Percentiles rank a stretch among this genome's conserved stretches.
phyloP scores from a whole-genome alignment of 768 basidiomycete species.

The Filobasidium floriforme region DNA sequence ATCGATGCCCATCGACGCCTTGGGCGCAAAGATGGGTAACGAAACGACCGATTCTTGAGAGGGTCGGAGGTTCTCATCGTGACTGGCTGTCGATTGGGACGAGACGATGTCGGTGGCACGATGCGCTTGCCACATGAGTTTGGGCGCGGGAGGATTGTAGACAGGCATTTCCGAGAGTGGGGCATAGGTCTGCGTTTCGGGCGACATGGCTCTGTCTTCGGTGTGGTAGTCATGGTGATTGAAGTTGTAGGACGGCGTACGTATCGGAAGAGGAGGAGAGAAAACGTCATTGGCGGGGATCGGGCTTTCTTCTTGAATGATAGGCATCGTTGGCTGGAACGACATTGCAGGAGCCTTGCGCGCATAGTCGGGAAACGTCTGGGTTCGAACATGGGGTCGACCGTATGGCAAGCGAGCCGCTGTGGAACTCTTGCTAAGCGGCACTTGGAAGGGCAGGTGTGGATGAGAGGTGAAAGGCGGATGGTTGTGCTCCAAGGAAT shows the following conservation, averaged over 20 bases:
- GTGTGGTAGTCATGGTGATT: too few relatives aligned
- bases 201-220: too few relatives aligned
- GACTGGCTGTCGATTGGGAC: slow-evolving; percentile 2
- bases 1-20: background rate
- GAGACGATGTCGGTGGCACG: background rate
- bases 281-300: too few relatives aligned
- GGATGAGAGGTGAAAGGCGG: too few relatives aligned
- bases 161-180: background rate
- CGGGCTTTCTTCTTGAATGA: background rate
- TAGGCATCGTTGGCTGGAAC: slow-evolving; percentile 5
- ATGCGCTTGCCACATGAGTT: background rate
- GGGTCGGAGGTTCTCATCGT: background rate
- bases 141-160: background rate
- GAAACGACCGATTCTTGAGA: background rate
- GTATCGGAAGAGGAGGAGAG: too few relatives aligned
- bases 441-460: too few relatives aligned
- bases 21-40: background rate
- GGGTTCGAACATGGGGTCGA: background rate
- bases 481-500: too few relatives aligned
- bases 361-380: background rate
- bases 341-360: background rate
- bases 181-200: background rate
- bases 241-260: too few relatives aligned
- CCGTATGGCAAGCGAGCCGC: background rate
- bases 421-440: background rate